These are phyloP conservation scores for Glycine soja DNA, from an alignment of 306 rosid species.

Conservation along the genomic window DNA sequence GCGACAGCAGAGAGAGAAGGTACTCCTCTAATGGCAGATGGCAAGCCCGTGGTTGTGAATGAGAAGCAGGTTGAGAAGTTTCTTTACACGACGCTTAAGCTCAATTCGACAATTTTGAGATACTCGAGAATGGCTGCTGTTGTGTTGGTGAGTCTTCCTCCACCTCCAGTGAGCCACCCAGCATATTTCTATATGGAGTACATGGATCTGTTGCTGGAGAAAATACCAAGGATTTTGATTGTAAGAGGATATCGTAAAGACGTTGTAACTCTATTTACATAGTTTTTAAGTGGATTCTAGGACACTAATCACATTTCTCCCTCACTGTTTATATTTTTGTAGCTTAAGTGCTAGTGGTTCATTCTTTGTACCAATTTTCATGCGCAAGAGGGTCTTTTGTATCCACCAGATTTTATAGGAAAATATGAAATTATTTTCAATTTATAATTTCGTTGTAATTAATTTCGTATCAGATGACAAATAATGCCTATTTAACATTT, in stretches of 20 bases:
- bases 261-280: conserved; percentile 93
- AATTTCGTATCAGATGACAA: conserved; percentile 12
- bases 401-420: conserved; percentile 44
- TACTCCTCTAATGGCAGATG: conserved; percentile 83
- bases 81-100: conserved; percentile 84
- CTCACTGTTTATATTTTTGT: conserved; percentile 57
- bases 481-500: not conserved
- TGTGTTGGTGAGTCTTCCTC: conserved; percentile 93
- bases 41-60: conserved; percentile 77
- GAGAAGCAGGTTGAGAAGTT: conserved; percentile 96
- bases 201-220: conserved; percentile 98
- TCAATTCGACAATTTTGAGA: conserved; percentile 82
- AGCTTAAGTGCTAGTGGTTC: conserved; percentile 55
- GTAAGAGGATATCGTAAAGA: conserved; percentile 97
- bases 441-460: conserved; percentile 11
- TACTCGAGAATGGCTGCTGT: conserved; percentile 99
- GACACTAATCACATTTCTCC: conserved; percentile 50
- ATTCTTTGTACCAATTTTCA: conserved; percentile 64
- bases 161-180: conserved; percentile 93
- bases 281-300: conserved; percentile 56
- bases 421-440: conserved; percentile 49
- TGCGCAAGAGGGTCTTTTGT: conserved; percentile 55
- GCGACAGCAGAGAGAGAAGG: conserved; percentile 62
- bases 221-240: conserved; percentile 88
- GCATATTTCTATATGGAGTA: conserved; percentile 95